These are phyloP conservation scores for Eimeria zaria DNA, from an alignment of 169 alveolate genomes.

Conservation along the genomic window DNA sequence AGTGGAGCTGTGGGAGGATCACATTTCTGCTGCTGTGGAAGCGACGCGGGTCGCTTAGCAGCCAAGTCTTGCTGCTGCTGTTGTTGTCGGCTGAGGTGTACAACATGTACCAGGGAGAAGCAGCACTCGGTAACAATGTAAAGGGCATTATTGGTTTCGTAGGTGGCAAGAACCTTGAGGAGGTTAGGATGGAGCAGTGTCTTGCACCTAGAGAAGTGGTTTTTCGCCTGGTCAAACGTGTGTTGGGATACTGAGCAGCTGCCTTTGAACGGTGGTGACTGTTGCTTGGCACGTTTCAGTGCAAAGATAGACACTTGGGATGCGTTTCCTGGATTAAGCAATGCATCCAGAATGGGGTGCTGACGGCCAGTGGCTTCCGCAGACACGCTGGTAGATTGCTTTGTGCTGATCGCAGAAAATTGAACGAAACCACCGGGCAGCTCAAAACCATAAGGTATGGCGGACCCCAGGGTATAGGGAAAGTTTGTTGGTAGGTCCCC, in stretches of 20 bases:
- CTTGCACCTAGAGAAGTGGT: conserved; percentile 57
- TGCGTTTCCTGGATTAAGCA: conserved; percentile 46
- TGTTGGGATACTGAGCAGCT: conserved; percentile 26
- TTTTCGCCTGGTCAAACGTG: conserved; percentile 67
- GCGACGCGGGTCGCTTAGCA: conserved; percentile 55
- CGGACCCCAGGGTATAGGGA: conserved; percentile 53
- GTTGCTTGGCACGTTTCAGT: conserved; percentile 56
- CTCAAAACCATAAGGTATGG: conserved; percentile 60
- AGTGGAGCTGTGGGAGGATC: conserved; percentile 27
- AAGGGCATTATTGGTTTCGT: conserved; percentile 72
- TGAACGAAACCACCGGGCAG: conserved; percentile 62
- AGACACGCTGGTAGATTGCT: neutral
- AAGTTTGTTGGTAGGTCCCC: conserved; percentile 62
- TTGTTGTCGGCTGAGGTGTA: conserved; percentile 27
- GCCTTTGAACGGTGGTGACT: conserved; percentile 46
- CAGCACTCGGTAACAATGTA: conserved; percentile 79
- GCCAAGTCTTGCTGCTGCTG: conserved; percentile 55
- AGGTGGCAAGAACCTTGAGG: conserved; percentile 71
- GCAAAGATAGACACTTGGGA: conserved; percentile 45
- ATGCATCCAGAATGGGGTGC: conserved; percentile 37
- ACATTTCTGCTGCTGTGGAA: conserved; percentile 24
- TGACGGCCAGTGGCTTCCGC: conserved; percentile 27
- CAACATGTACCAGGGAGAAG: conserved; percentile 34
- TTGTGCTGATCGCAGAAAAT: conserved; percentile 50
- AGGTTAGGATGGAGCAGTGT: conserved; percentile 82